phyloP scores from a whole-genome alignment of 768 basidiomycete genomes.

The Tubosaeta sp. region DNA sequence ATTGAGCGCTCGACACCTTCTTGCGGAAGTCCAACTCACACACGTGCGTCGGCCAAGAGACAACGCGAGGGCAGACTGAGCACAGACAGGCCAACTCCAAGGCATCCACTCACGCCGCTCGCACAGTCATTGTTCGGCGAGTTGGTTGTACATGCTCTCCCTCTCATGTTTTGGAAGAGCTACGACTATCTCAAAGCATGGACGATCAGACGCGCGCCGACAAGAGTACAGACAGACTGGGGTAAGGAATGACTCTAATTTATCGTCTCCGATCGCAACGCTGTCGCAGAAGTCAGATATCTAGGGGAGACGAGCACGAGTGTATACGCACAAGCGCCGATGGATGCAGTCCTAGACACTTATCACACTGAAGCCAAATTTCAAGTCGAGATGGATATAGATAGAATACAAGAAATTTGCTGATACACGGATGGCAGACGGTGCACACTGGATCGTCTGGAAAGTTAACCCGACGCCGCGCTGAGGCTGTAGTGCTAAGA shows the following conservation, averaged over 20 bases:
- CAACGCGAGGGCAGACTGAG: background rate
- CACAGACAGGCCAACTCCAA: too few relatives aligned
- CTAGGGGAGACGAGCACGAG: slow-evolving; percentile 1
- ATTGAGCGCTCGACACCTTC: background rate
- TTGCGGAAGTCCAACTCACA: slow-evolving; percentile 4
- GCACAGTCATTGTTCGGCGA: too few relatives aligned
- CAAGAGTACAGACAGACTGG: slow-evolving; percentile 10
- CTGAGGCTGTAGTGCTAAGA: slow-evolving; percentile 3
- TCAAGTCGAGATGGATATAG: slow-evolving; percentile 4
- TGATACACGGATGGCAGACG: slow-evolving; percentile 10
- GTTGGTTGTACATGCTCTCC: too few relatives aligned
- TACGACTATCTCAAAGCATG: slow-evolving; percentile 7
- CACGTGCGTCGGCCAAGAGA: slow-evolving; percentile 16
- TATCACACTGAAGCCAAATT: slow-evolving; percentile 1
- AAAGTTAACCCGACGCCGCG: slow-evolving; percentile 10
- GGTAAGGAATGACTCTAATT: slow-evolving; percentile 8
- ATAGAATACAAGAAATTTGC: slow-evolving; percentile 14
- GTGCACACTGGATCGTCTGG: slow-evolving; percentile 13
- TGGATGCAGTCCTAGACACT: slow-evolving; percentile 3
- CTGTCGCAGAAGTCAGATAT: background rate
- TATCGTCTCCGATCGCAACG: slow-evolving; percentile 1
- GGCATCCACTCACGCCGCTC: too few relatives aligned
- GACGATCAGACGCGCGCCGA: slow-evolving; percentile 3
- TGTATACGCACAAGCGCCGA: slow-evolving; percentile 14
- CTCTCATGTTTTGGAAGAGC: background rate